Evolutionary conservation across 305 asterid genomes (phyloP), one percentile per base, ranked within the genome.

Genomic region (Solanum hybrid): DNA sequence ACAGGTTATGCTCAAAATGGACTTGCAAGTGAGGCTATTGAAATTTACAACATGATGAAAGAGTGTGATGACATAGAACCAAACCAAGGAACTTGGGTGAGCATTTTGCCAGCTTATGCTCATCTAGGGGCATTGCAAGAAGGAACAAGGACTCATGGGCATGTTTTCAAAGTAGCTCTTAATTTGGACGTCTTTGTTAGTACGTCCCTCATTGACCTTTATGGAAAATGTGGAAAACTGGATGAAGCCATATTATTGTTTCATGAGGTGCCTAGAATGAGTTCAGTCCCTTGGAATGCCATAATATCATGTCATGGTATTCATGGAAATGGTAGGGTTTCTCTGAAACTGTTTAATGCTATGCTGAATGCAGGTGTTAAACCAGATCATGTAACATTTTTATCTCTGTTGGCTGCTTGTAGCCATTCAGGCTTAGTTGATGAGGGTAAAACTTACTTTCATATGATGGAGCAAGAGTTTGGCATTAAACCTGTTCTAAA

Each of bases 341-440:
- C 96, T 79, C 79, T 96, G 79, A 69, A 92, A 86, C 94, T 96
- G 87, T 96, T 94, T 32, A 88, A 77, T 26, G 91, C 93, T 89
- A 96, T 95, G 98, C 88, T 94, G 51, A 87, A 90, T 22, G 95
- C 92, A 35, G 93, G 94, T 78, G 95, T 95, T 89, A 89, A 91
- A 89, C 98, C 98, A 51, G 98, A 96, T 89, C 94, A 91, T 34
- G 96, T 96, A 76, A 96, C 99, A 10, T 95, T 96, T 89, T 87
- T 94, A 66, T 95, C 98, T 14, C 90, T 96, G 24, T 89, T 96
- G 91, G 91, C 92, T 77, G 97, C 96, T 36, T 96, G 98, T 92
- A 96, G 99, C 89, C 99, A 96, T 91, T 94, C 97, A 1, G 99
- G 98, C 37, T 91, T 94, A 91, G 94, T 96, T 88, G 96, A 94